Conservation (phyloP, 2,329 filamentous ascomycete species). For the Beauveria caledonica region DNA sequence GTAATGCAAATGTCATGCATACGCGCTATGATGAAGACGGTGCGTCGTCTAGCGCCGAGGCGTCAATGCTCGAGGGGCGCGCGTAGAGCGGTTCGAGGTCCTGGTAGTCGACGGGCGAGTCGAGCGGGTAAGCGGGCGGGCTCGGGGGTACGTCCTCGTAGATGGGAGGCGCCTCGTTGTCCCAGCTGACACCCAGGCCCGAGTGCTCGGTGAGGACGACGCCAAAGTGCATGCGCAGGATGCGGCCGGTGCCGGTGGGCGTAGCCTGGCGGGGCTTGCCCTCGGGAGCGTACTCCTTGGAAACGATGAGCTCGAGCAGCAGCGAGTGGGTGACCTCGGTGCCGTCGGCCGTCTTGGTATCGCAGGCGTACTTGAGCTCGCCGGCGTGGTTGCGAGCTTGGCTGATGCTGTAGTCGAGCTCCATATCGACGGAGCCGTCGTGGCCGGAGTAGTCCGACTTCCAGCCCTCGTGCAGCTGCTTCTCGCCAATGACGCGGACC, state of each 20-base stretch:
- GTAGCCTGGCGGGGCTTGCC: slow-evolving; percentile 61
- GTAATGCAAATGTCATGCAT: neutral
- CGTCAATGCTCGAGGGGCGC: slow-evolving; percentile 9
- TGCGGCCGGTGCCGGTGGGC: slow-evolving; percentile 82
- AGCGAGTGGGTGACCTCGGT: slow-evolving; percentile 77
- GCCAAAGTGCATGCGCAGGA: slow-evolving; percentile 86
- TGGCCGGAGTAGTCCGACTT: slow-evolving; percentile 57
- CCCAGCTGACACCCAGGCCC: slow-evolving; percentile 90
- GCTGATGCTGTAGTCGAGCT: slow-evolving; percentile 55
- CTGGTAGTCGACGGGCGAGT: slow-evolving; percentile 32
- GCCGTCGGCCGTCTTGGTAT: slow-evolving; percentile 65
- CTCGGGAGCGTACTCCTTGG: slow-evolving; percentile 76
- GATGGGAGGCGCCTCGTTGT: slow-evolving; percentile 87
- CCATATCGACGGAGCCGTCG: slow-evolving; percentile 57
- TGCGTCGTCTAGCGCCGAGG: neutral
- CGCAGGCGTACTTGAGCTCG: slow-evolving; percentile 60
- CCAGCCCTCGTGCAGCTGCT: slow-evolving; percentile 81
- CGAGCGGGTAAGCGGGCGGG: slow-evolving; percentile 59
- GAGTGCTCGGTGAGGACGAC: slow-evolving; percentile 73
- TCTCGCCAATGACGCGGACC: slow-evolving; percentile 67
- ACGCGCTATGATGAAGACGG: neutral
- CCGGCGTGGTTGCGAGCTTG: slow-evolving; percentile 37
- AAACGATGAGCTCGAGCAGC: slow-evolving; percentile 87
- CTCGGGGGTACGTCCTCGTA: slow-evolving; percentile 89
- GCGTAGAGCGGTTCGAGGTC: slow-evolving; percentile 30